These are phyloP conservation scores for Massarina eburnea DNA, from an alignment of 2,329 filamentous ascomycete genomes.

Conservation along the genomic window DNA sequence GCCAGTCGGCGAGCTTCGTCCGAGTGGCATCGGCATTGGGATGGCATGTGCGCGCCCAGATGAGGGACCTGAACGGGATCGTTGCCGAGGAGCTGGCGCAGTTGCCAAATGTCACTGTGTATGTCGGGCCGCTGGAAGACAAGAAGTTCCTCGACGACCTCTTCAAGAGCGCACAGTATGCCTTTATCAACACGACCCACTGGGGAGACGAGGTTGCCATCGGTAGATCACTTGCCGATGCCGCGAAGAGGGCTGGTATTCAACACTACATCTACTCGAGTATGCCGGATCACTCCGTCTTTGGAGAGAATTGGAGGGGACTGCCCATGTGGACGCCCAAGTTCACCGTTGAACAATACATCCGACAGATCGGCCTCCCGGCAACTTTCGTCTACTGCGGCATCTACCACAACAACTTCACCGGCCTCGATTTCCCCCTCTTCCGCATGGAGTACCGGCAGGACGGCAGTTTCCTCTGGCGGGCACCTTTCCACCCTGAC, in stretches of 20 bases:
- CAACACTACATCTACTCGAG: slow-evolving; percentile 95
- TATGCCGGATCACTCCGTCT: slow-evolving; percentile 91
- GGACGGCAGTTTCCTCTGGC: slow-evolving; percentile 88
- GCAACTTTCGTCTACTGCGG: slow-evolving; percentile 94
- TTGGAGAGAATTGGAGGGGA: slow-evolving; percentile 74
- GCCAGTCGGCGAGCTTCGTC: slow-evolving; percentile 93
- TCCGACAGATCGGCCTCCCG: slow-evolving; percentile 77
- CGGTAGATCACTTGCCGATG: slow-evolving; percentile 84
- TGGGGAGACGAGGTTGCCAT: slow-evolving; percentile 94
- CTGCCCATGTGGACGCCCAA: slow-evolving; percentile 91
- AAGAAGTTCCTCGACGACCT: slow-evolving; percentile 76
- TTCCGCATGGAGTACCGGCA: slow-evolving; percentile 90
- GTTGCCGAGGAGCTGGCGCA: slow-evolving; percentile 83
- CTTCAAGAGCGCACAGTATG: slow-evolving; percentile 81
- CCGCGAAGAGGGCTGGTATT: slow-evolving; percentile 79
- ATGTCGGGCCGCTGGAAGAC: slow-evolving; percentile 68
- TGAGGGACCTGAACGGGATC: slow-evolving; percentile 82
- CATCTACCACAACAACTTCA: slow-evolving; percentile 99
- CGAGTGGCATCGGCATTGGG: slow-evolving; percentile 91
- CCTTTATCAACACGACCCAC: slow-evolving; percentile 97
- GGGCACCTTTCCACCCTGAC: slow-evolving; percentile 89
- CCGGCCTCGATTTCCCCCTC: slow-evolving; percentile 84
- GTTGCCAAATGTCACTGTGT: slow-evolving; percentile 77
- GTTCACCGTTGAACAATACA: slow-evolving; percentile 88
- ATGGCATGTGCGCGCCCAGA: slow-evolving; percentile 88